phyloP scores from a whole-genome alignment of 129 eudicot species.

The Arctium lappa region DNA sequence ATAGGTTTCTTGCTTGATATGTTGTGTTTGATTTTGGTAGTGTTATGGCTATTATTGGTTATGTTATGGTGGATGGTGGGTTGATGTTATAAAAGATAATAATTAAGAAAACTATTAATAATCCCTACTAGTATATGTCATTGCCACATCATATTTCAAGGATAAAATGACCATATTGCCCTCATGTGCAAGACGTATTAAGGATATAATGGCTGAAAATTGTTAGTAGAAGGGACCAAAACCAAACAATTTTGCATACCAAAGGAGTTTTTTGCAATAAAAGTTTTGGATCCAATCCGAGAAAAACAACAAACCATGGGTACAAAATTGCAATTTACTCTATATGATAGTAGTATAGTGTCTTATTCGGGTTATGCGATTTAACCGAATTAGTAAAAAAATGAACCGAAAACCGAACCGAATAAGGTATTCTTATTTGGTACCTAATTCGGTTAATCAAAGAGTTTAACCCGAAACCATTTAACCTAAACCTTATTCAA shows the following conservation, averaged over 20 bases:
- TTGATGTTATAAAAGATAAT: neutral
- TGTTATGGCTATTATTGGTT: neutral
- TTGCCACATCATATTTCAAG: too few relatives aligned
- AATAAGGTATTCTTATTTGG: too few relatives aligned
- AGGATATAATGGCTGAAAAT: neutral
- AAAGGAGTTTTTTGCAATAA: neutral
- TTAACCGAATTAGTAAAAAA: neutral
- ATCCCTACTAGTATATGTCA: neutral
- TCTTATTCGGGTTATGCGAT: neutral
- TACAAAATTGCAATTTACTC: neutral
- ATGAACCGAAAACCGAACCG: too few relatives aligned
- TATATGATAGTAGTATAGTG: too few relatives aligned
- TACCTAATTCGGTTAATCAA: too few relatives aligned
- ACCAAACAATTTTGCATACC: neutral
- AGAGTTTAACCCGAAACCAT: neutral
- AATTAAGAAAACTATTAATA: neutral
- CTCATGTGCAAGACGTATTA: neutral
- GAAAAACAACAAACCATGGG: neutral
- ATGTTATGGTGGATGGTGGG: neutral
- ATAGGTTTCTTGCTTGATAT: neutral
- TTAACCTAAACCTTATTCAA: neutral
- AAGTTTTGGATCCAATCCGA: neutral
- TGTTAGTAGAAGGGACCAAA: neutral
- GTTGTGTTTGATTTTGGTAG: too few relatives aligned
- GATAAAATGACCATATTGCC: neutral